Percentiles rank a stretch among this genome's conserved stretches.
These are phyloP conservation scores for Macrocybe gigantea DNA, from an alignment of 768 basidiomycete genomes.

Conservation along the genomic window DNA sequence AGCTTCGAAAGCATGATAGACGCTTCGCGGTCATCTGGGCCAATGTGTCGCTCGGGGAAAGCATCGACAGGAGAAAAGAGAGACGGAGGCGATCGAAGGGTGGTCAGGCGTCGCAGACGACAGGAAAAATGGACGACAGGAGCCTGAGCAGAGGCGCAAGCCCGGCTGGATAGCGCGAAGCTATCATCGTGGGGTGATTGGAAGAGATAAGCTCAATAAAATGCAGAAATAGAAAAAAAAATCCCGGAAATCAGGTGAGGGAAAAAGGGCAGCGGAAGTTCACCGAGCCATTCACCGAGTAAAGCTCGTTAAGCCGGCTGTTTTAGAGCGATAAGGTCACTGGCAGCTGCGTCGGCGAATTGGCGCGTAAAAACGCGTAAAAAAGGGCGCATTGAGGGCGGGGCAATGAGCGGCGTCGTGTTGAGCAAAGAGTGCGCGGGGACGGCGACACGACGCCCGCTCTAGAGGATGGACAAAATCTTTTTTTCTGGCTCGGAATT, in stretches of 20 bases:
- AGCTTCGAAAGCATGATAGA: constrained; percentile 76
- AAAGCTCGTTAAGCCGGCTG: constrained; percentile 15
- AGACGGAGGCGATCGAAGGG: constrained; percentile 50
- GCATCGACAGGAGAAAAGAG: constrained; percentile 86
- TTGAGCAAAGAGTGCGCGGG: constrained; percentile 7
- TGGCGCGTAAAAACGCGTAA: too few relatives aligned
- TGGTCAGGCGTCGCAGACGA: constrained; percentile 43
- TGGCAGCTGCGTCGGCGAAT: too few relatives aligned
- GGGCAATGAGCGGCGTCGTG: constrained; percentile 1
- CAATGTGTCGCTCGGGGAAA: constrained; percentile 88
- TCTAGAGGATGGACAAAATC: constrained; percentile 26
- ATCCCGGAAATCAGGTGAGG: constrained; percentile 6
- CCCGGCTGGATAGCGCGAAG: constrained; percentile 22
- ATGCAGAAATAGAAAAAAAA: too few relatives aligned
- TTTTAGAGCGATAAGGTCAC: constrained; percentile 9
- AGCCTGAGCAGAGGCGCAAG: constrained; percentile 13
- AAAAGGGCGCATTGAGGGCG: neutral
- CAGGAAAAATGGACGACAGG: neutral
- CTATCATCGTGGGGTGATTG: constrained; percentile 19
- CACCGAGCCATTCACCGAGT: constrained; percentile 60
- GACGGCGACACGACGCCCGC: neutral
- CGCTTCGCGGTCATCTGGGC: constrained; percentile 81
- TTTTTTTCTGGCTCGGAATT: constrained; percentile 31
- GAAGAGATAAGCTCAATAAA: too few relatives aligned
- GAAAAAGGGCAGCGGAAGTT: constrained; percentile 17